phyloP scores from a whole-genome alignment of 352 stramenopile genomes.

The Phytophthora lateralis region DNA sequence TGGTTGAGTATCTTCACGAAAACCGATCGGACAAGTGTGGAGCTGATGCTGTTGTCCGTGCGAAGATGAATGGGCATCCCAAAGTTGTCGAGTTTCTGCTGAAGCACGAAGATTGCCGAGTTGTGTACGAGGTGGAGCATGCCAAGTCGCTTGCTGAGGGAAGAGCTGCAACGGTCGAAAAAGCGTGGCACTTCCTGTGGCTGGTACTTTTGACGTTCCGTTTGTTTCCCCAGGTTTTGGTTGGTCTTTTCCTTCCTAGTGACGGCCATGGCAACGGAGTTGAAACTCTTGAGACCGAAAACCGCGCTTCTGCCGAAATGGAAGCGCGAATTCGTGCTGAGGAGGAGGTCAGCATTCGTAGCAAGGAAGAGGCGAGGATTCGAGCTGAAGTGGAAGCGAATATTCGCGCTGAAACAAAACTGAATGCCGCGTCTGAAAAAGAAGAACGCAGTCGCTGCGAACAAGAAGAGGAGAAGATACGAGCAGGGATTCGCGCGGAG shows the following conservation, averaged over 20 bases:
- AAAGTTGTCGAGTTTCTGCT: constrained; percentile 3
- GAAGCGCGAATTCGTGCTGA: constrained; percentile 19
- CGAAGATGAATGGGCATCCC: constrained; percentile 9
- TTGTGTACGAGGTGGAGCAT: constrained; percentile 8
- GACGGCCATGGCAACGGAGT: background rate
- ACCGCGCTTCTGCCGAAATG: background rate
- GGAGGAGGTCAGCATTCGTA: constrained; percentile 15
- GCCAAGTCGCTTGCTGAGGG: background rate
- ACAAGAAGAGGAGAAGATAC: constrained; percentile 9
- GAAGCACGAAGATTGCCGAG: constrained; percentile 14
- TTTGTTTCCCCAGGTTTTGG: constrained; percentile 2
- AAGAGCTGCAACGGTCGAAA: background rate
- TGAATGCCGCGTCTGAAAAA: background rate
- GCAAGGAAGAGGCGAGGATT: constrained; percentile 6
- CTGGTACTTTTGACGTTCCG: constrained; percentile 2
- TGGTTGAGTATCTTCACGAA: constrained; percentile 21
- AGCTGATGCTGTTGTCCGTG: constrained; percentile 5
- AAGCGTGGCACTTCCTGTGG: background rate
- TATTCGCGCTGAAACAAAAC: constrained; percentile 3
- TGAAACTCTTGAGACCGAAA: background rate
- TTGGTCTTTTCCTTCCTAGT: background rate
- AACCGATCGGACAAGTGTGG: constrained; percentile 4
- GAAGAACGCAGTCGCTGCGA: background rate
- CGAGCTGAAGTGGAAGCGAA: constrained; percentile 11
- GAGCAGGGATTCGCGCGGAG: constrained; percentile 8